phyloP scores from a whole-genome alignment of 352 stramenopile species.

The Phytopythium chamaehyphon region DNA sequence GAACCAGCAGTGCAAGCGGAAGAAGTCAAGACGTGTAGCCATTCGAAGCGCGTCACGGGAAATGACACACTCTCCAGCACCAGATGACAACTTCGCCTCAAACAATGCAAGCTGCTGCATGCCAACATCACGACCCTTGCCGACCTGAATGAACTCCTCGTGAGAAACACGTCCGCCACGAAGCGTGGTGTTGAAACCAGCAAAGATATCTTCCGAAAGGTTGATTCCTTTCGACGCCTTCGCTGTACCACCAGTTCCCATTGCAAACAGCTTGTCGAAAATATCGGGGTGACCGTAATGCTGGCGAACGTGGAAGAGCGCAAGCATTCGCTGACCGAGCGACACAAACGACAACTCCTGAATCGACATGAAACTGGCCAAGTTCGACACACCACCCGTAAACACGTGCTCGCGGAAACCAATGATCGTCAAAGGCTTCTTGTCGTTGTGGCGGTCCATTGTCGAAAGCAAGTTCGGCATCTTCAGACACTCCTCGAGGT shows the following conservation, averaged over 20 bases:
- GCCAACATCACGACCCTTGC: slow-evolving; percentile 98
- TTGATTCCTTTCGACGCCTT: slow-evolving; percentile 85
- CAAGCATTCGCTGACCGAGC: slow-evolving; percentile 78
- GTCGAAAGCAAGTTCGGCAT: slow-evolving; percentile 86
- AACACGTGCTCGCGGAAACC: slow-evolving; percentile 86
- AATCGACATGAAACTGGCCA: slow-evolving; percentile 86
- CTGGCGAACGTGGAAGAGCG: slow-evolving; percentile 68
- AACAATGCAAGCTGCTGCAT: slow-evolving; percentile 99
- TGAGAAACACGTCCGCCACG: slow-evolving; percentile 70
- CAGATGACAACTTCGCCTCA: slow-evolving; percentile 96
- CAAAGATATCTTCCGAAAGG: slow-evolving; percentile 88
- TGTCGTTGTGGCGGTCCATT: slow-evolving; percentile 64
- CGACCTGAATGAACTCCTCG: slow-evolving; percentile 86
- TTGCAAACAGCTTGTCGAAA: slow-evolving; percentile 86
- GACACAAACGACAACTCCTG: slow-evolving; percentile 84
- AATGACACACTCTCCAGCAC: slow-evolving; percentile 96
- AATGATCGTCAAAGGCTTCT: slow-evolving; percentile 77
- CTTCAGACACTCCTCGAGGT: slow-evolving; percentile 82
- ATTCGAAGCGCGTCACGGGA: slow-evolving; percentile 96
- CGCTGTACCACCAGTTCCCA: slow-evolving; percentile 71
- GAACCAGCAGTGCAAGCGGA: slow-evolving; percentile 96
- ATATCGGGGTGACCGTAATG: slow-evolving; percentile 88
- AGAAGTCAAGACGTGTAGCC: slow-evolving; percentile 96
- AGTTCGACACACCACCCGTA: slow-evolving; percentile 75
- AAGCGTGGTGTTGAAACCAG: slow-evolving; percentile 81